Base-by-base conservation (phyloP, 805 yeast species). In the Candida coleopterorum region DNA sequence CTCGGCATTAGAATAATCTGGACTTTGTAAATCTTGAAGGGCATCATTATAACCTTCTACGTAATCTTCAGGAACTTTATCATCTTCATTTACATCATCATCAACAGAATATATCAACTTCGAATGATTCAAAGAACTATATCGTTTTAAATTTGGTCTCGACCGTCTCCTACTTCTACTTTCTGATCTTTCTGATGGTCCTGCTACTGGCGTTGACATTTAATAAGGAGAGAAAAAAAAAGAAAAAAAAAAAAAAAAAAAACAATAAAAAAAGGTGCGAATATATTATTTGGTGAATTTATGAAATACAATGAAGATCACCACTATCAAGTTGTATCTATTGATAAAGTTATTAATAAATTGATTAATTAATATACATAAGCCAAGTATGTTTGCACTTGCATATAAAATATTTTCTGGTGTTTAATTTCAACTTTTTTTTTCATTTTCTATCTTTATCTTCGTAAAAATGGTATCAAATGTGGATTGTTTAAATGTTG, bases 1-100 rank as follows among this genome's bases (percentile, higher is more conserved):
- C 18, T 44, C 33, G 0, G 66, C 62, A 2, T 38, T 53, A 25
- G 63, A 68, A 17, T 25, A n/a, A 12, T 21, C 27, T 36, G 44
- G 11, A 47, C 30, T 32, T 53, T 52, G 27, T 15, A 64, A 40
- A 15, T 63, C 58, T 25, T 77, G 71, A 34, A 84, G 50, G 0
- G 89, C 93, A 56, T 82, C 93, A 28, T 72, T 72, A 48, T 75
- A 77, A 0, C 93, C 93, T 50, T 83, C 94, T 22, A 78, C 48
- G 50, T 83, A 85, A 44, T 57, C 56, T 40, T 71, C 75, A 36
- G 72, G 56, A 45, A 75, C 84, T 12, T 73, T 75, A 41, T 77
- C 82, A 12, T 79, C 70, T 34, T 86, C 95, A 44, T 76, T 75
- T 29, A 83, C 75, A 48, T 82, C 87, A 55, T 86, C 95, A 53